phyloP scores from a whole-genome alignment of 176 grass and related monocot species.

The Lolium rigidum region DNA sequence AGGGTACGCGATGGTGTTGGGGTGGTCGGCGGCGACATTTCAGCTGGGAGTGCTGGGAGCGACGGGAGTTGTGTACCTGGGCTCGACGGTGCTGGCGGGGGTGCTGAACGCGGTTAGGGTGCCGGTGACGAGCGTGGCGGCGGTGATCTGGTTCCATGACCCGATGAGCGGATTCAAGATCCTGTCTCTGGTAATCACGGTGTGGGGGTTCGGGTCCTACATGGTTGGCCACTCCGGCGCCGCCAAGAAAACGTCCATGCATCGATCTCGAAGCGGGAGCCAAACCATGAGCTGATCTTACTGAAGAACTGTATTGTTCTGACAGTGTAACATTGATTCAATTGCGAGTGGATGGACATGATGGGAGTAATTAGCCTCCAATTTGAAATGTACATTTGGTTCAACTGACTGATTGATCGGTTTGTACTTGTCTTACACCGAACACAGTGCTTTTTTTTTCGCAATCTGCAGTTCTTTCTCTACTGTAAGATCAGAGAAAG shows the following conservation, averaged over 20 bases:
- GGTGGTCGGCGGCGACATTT: slow-evolving; percentile 78
- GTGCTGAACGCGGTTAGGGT: slow-evolving; percentile 92
- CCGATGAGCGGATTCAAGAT: slow-evolving; percentile 96
- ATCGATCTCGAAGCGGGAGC: background rate
- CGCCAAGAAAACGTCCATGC: background rate
- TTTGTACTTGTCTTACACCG: too few relatives aligned
- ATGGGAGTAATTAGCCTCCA: background rate
- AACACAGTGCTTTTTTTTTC: too few relatives aligned
- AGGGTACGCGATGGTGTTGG: slow-evolving; percentile 65
- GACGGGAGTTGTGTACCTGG: slow-evolving; percentile 81
- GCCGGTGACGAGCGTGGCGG: slow-evolving; percentile 77
- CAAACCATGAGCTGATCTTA: background rate
- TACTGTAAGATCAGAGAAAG: too few relatives aligned
- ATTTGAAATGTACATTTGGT: background rate
- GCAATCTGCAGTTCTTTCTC: too few relatives aligned
- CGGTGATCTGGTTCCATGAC: slow-evolving; percentile 86
- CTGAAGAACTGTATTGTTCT: background rate
- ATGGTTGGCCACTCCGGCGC: slow-evolving; percentile 56
- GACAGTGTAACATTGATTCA: background rate
- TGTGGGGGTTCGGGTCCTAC: slow-evolving; percentile 88
- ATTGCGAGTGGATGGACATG: background rate
- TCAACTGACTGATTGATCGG: background rate
- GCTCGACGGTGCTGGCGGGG: slow-evolving; percentile 86
- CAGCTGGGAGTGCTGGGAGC: slow-evolving; percentile 81
- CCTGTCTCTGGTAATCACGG: slow-evolving; percentile 76